These are phyloP conservation scores for Parascedosporium putredinis DNA, from an alignment of 2,329 filamentous ascomycete genomes.

Conservation along the genomic window DNA sequence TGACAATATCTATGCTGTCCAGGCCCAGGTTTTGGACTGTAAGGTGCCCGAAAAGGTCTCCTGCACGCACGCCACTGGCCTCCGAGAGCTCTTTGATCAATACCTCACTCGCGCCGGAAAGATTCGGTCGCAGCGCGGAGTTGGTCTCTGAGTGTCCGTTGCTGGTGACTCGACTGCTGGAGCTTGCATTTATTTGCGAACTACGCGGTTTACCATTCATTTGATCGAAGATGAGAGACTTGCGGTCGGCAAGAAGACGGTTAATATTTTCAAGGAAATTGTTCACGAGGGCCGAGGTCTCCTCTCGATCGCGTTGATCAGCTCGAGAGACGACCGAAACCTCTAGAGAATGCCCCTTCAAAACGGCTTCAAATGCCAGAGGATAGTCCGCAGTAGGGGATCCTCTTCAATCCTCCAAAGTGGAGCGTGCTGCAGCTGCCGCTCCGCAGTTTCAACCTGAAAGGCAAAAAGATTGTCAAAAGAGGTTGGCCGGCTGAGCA, in stretches of 20 bases:
- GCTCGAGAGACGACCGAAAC: constrained; percentile 50
- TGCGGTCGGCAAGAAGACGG: constrained; percentile 39
- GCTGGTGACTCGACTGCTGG: no score
- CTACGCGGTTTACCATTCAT: no score
- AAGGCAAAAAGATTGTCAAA: constrained; percentile 83
- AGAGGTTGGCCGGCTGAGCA: constrained; percentile 48
- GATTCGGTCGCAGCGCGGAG: no score
- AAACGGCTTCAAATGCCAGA: constrained; percentile 63
- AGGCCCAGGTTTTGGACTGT: constrained; percentile 75
- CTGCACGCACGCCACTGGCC: constrained; percentile 43
- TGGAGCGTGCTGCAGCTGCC: constrained; percentile 15
- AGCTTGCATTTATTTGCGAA: no score
- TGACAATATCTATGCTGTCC: constrained; percentile 88
- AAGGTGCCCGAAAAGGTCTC: constrained; percentile 43
- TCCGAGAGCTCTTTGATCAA: constrained; percentile 46
- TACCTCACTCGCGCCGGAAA: neutral
- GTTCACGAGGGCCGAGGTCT: constrained; percentile 25
- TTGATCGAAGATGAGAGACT: neutral
- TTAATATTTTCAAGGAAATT: constrained; percentile 24
- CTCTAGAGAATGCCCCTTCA: constrained; percentile 38
- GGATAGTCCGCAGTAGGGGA: constrained; percentile 55
- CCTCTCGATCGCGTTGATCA: constrained; percentile 22
- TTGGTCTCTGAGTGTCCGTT: no score
- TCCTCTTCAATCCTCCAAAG: constrained; percentile 47
- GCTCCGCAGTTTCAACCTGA: constrained; percentile 38